Conservation (phyloP, 2,329 filamentous ascomycete genomes). For the Colletotrichum sp. region DNA sequence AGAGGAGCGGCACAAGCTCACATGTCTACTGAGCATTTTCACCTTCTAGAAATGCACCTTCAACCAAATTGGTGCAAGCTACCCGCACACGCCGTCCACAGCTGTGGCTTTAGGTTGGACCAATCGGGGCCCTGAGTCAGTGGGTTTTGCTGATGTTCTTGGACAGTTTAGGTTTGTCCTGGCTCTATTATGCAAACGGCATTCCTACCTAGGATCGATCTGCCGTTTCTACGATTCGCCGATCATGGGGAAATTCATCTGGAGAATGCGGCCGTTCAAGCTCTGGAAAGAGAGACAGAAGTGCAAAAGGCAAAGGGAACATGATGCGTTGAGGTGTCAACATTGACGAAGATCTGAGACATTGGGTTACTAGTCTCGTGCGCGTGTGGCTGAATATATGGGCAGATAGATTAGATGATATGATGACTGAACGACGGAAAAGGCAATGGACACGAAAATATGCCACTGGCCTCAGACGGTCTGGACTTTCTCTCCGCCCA, state of each 20-base stretch:
- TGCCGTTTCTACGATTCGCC: neutral
- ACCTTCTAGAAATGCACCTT: neutral
- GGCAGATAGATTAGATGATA: neutral
- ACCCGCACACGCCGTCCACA: neutral
- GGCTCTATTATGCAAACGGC: conserved; percentile 5
- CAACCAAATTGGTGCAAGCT: neutral
- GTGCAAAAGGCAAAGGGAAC: too few species aligned
- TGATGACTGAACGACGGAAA: neutral
- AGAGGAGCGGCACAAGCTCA: neutral
- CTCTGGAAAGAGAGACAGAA: neutral
- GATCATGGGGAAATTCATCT: neutral
- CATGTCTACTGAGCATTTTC: neutral
- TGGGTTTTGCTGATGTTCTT: neutral
- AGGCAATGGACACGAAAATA: neutral
- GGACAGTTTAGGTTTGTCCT: neutral
- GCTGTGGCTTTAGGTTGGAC: neutral
- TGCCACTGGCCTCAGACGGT: neutral
- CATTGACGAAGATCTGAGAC: neutral
- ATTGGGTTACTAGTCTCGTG: neutral
- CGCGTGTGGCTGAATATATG: neutral
- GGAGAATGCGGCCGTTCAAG: neutral
- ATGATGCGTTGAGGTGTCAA: neutral
- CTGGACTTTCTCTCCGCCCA: neutral
- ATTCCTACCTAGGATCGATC: neutral
- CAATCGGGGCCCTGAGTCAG: neutral